Evolutionary conservation across 2,329 filamentous ascomycete species (phyloP), one percentile per base, ranked within the genome.

Genomic region (Aquanectria penicillioides): DNA sequence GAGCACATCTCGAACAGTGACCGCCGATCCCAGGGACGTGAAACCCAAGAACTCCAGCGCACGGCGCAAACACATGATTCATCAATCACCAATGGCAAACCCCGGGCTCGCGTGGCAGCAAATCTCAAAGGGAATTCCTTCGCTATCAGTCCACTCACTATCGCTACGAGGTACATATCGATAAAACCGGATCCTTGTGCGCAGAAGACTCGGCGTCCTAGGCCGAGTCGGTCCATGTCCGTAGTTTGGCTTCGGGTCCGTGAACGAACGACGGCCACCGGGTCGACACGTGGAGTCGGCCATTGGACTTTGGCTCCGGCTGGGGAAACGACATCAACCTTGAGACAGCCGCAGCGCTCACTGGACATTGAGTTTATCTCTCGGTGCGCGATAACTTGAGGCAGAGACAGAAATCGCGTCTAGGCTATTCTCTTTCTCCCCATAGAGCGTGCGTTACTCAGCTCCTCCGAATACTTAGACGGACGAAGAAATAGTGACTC

Each of bases 271-370:
- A 63, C 56, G 49, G 25, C 37, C 26, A 47, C 38, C n/a, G 33
- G 49, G 44, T 15, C 57, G 38, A 40, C 66, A 69, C 66, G 66
- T 69, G 66, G 66, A 65, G 63, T 38, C 53, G 46, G 54, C 56
- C 58, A 69, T 69, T 69, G 64, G 65, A 26, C 59, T n/a, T n/a
- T n/a, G 53, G 52, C 43, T 56, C 37, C 51, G 37, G 61, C 28
- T 18, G 26, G 10, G 31, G 18, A 28, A 31, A 23, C 46, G 29
- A 31, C 41, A 26, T 53, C 43, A 22, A 38, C 50, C 57, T 36
- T 38, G n/a, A 26, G 13, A 40, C 29, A 43, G 26, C n/a, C n/a
- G n/a, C n/a, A n/a, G n/a, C n/a, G n/a, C n/a, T n/a, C n/a, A n/a
- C n/a, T n/a, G n/a, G n/a, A n/a, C n/a, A n/a, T n/a, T n/a, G n/a